Evolutionary conservation across 2,329 filamentous ascomycete species (phyloP).

Genomic region (Fusarium annulatum): DNA sequence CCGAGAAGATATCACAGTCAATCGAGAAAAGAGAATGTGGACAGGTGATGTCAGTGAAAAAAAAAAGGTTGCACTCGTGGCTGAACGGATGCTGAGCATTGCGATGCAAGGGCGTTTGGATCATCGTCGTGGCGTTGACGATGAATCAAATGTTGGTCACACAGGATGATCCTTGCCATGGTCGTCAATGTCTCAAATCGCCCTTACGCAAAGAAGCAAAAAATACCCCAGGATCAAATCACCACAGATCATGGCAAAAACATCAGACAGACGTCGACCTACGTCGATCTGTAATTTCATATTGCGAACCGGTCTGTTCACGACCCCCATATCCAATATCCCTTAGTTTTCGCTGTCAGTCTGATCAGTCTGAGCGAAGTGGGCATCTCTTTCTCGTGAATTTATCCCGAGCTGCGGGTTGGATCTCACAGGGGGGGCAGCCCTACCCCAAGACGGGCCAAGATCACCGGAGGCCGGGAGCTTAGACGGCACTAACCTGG

Average conservation of each 20-base stretch:
- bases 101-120: slow-evolving; percentile 25
- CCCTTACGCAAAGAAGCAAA: slow-evolving; percentile 30
- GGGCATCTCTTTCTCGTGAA: background rate
- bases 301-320: background rate
- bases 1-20: background rate
- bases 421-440: slow-evolving; percentile 17
- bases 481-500: slow-evolving; percentile 6
- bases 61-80: background rate
- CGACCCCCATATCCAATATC: background rate
- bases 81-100: background rate
- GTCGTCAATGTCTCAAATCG: slow-evolving; percentile 4
- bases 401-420: slow-evolving; percentile 26
- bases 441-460: slow-evolving; percentile 13
- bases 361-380: slow-evolving; percentile 27
- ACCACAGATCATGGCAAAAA: background rate
- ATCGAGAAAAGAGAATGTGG: background rate
- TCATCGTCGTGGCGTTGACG: background rate
- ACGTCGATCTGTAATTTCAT: slow-evolving; percentile 22
- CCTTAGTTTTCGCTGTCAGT: background rate
- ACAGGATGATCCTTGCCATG: slow-evolving; percentile 20
- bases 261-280: background rate
- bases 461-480: slow-evolving; percentile 35
- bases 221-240: background rate
- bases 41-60: no score
- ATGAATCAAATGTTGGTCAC: background rate